These are phyloP conservation scores for Ustilago sp. DNA, from an alignment of 1,284 basidiomycete genomes.

Conservation along the genomic window DNA sequence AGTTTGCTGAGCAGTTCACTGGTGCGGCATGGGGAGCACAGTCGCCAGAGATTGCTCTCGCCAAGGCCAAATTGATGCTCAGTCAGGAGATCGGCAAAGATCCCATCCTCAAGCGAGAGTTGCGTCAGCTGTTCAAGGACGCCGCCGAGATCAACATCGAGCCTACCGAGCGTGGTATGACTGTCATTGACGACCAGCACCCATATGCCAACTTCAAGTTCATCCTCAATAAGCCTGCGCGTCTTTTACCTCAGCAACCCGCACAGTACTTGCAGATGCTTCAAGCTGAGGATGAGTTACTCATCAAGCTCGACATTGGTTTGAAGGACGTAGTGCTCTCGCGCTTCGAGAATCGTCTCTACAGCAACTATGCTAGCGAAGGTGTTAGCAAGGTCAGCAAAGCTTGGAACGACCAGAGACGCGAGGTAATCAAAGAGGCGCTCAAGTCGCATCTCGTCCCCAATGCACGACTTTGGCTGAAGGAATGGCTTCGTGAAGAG, in stretches of 20 bases:
- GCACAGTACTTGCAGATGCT: conserved; percentile 92
- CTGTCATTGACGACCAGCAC: conserved; percentile 89
- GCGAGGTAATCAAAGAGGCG: conserved; percentile 81
- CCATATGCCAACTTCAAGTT: conserved; percentile 97
- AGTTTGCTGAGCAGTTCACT: conserved; percentile 66
- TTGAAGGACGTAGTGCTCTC: conserved; percentile 70
- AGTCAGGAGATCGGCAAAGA: conserved; percentile 93
- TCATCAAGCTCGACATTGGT: conserved; percentile 82
- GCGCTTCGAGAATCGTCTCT: conserved; percentile 72
- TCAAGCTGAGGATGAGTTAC: conserved; percentile 86
- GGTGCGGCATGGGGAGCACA: conserved; percentile 46
- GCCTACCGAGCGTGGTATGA: conserved; percentile 90
- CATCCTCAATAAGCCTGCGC: conserved; percentile 82
- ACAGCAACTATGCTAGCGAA: conserved; percentile 85
- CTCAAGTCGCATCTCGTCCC: conserved; percentile 85
- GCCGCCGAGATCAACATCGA: conserved; percentile 84
- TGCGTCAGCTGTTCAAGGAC: conserved; percentile 81
- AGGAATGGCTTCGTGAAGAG: conserved; percentile 89
- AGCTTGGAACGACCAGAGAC: conserved; percentile 92
- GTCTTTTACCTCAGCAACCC: conserved; percentile 73
- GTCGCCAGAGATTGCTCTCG: conserved; percentile 53
- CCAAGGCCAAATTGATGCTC: conserved; percentile 81
- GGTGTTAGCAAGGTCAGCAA: conserved; percentile 85
- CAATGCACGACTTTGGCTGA: conserved; percentile 84
- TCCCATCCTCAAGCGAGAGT: conserved; percentile 84